These are phyloP conservation scores for Rhodotorula babjevae DNA, from an alignment of 768 basidiomycete genomes.

Conservation along the genomic window DNA sequence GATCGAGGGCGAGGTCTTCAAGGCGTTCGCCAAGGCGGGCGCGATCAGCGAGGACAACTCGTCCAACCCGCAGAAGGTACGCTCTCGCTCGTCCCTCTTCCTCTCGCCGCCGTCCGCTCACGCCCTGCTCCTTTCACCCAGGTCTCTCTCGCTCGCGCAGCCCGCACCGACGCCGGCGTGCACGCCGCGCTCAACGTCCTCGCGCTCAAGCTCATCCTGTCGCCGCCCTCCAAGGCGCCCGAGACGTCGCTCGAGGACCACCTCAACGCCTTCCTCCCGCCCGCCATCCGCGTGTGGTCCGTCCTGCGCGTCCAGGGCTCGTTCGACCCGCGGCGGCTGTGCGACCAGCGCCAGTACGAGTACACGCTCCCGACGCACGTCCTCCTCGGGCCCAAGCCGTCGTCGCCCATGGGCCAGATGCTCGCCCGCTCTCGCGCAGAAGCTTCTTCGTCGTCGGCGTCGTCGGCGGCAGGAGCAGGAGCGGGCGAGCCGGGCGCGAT, in stretches of 20 bases:
- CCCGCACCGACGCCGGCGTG: slow-evolving; percentile 93
- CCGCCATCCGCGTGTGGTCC: slow-evolving; percentile 87
- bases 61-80: slow-evolving; percentile 78
- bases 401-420: slow-evolving; percentile 54
- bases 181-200: slow-evolving; percentile 94
- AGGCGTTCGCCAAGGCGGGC: slow-evolving; percentile 79
- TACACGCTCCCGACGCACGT: slow-evolving; percentile 94
- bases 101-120: not conserved
- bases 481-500: slow-evolving; percentile 2
- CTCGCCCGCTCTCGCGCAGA: slow-evolving; percentile 30
- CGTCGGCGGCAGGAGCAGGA: too few relatives aligned
- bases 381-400: slow-evolving; percentile 80
- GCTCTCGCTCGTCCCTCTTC: not conserved
- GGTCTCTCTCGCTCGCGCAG: slow-evolving; percentile 81
- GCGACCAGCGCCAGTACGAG: slow-evolving; percentile 94
- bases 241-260: slow-evolving; percentile 64
- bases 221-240: slow-evolving; percentile 58
- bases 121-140: slow-evolving; percentile 42
- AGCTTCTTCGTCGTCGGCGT: not conserved
- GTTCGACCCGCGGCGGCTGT: slow-evolving; percentile 55
- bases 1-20: slow-evolving; percentile 84
- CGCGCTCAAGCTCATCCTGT: slow-evolving; percentile 50
- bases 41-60: slow-evolving; percentile 94
- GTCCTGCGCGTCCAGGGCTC: slow-evolving; percentile 57
- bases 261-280: slow-evolving; percentile 82